Evolutionary conservation across 1,139 yeast genomes (phyloP), one percentile per base, ranked within the genome.

Genomic region (Kodamaea fungicola): DNA sequence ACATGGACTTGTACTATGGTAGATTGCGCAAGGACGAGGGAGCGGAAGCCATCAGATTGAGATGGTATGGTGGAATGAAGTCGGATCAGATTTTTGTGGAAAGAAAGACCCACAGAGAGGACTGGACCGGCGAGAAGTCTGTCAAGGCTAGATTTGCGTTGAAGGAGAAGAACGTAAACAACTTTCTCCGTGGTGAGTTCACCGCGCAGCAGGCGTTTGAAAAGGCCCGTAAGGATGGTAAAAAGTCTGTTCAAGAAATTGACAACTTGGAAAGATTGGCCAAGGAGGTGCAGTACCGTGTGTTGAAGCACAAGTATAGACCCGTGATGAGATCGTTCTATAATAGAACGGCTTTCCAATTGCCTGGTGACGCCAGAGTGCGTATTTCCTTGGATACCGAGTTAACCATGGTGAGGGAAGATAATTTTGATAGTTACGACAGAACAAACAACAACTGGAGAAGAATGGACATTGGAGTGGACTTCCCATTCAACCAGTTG

Each of bases 61-160:
- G 98, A 70, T 92, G 98, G 98, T 92, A 92, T 59, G 98, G 98
- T 57, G 97, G 96, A 38, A 90, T 92, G 98, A 75, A 78, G 42
- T 77, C 92, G 3, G 96, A 90, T 50, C 87, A 86, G 37, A 88
- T 92, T 41, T 92, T 92, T 50, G 96, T 92, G 27, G 98, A 92
- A 65, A 80, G 98, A 62, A 92, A 92, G 63, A 92, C 98, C 9
- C 98, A 92, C 59, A 79, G 98, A 62, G 98, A 92, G 63, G 98
- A 92, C 66, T 92, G 98, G 98, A 92, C 98, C 2, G 98, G 98
- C 53, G 98, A 92, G 63, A 90, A 90, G 65, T 87, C 96, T 8
- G 98, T 92, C 47, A 92, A 92, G 67, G 97, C 97, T 3, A 78
- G 98, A 60, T 92, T 92, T 64, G 81, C 90, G 8, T 69, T 92